Evolutionary conservation across 2,329 filamentous ascomycete genomes (phyloP), one percentile per base, ranked within the genome.

Genomic region (Penicillium sp.): DNA sequence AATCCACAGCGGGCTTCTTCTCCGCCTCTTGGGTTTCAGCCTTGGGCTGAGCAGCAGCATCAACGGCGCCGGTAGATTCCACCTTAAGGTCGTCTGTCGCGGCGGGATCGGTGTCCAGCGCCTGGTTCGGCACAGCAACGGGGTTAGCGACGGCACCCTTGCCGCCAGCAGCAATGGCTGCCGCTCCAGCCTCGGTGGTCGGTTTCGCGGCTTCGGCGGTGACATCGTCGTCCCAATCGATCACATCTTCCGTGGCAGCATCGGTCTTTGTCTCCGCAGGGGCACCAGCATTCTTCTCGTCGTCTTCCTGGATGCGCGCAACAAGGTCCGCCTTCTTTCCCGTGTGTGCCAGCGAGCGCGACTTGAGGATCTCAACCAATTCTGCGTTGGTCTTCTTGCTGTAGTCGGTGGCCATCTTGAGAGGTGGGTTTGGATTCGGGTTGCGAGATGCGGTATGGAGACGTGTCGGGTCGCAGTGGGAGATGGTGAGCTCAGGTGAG

Each of bases 291-390:
- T 62, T 65, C 41, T 57, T 65, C 39, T 60, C 56, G 41, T 80
- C 77, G 51, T 75, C 70, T 57, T 79, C 69, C 50, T 75, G 70
- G 36, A 80, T 66, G 49, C 77, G 75, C 40, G 75, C 73, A 36
- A 80, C 69, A 49, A 80, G 67, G 4, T 80, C 77, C 17, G 76
- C 77, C 60, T 80, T 80, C 58, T 79, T 79, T 51, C 77, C 77
- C 2, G 73, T 75, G 61, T 77, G 72, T 6, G 75, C 69, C 32
- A 80, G 68, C n/a, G 67, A 72, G 33, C 77, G 76, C 18, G 72
- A 66, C 61, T 79, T 80, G 52, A 80, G 73, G 30, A 80, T 75
- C 56, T 79, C 77, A 52, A 76, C 67, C 34, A 80, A 66, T 54
- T 80, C 76, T 15, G 74, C 75, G 47, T 78, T 77, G 45, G 77